Percentiles rank a stretch among this genome's conserved stretches.
Evolutionary conservation across 176 grass and related monocot species (phyloP).

Genomic region (Eremochloa ophiuroides): DNA sequence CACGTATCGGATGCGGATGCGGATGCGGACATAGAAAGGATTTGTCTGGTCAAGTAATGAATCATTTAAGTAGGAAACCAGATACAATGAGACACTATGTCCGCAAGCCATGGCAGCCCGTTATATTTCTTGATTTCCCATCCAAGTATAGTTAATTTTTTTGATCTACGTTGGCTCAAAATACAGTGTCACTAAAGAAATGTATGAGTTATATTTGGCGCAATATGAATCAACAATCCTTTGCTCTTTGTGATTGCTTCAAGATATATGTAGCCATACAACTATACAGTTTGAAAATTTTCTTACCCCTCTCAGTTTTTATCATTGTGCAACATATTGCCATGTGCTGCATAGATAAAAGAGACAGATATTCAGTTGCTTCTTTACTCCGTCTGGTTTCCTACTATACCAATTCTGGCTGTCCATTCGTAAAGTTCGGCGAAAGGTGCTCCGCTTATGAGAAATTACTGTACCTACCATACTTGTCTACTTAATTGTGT

Average conservation of each 20-base stretch:
- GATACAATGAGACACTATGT: not conserved
- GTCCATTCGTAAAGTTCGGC: not conserved
- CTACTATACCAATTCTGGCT: not conserved
- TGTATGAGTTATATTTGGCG: not conserved
- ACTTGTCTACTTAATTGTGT: not conserved
- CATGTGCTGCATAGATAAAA: not conserved
- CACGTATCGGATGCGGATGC: not conserved
- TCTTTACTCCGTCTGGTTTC: not conserved
- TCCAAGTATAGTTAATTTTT: not conserved
- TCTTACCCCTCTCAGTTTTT: not conserved
- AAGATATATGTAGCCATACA: not conserved
- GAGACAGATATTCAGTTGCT: not conserved
- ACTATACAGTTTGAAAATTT: not conserved
- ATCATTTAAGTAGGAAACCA: not conserved
- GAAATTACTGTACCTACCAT: slow-evolving; percentile 9
- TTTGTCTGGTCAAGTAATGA: not conserved
- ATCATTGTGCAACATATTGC: not conserved
- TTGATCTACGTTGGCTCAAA: not conserved
- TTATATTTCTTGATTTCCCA: not conserved
- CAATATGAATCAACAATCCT: slow-evolving; percentile 12
- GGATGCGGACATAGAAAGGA: not conserved
- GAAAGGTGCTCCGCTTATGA: not conserved
- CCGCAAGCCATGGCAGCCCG: not conserved
- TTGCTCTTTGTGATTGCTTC: not conserved
- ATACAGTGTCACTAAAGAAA: not conserved